Conservation (phyloP, 495 filamentous ascomycete species). For the Aspergillus funiculosus region DNA sequence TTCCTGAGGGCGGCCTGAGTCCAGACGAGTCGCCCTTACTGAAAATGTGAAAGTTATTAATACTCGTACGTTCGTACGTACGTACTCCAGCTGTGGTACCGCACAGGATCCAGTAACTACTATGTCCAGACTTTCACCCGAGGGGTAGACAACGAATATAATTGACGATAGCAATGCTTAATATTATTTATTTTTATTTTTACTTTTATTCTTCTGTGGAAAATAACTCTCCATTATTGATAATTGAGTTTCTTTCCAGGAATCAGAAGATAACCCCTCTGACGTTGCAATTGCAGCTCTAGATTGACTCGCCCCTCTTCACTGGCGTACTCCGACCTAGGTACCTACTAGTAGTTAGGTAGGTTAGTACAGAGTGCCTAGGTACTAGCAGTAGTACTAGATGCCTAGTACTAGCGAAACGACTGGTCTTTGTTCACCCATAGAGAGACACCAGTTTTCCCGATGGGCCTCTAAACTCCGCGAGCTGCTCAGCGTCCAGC, state of each 20-base stretch:
- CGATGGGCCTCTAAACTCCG: slow-evolving; percentile 14
- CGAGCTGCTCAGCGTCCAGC: slow-evolving; percentile 17
- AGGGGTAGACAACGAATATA: too few relatives aligned
- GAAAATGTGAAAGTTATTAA: slow-evolving; percentile 21
- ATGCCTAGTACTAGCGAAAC: too few relatives aligned
- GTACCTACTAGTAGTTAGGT: too few relatives aligned
- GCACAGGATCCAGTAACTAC: not conserved
- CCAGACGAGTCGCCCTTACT: slow-evolving; percentile 21
- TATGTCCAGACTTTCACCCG: too few relatives aligned
- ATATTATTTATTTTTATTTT: too few relatives aligned
- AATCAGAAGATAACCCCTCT: slow-evolving; percentile 9
- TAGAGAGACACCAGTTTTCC: slow-evolving; percentile 1
- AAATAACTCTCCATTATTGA: too few relatives aligned
- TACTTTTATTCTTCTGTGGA: too few relatives aligned
- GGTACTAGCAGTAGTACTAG: too few relatives aligned
- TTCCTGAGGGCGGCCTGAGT: slow-evolving; percentile 20
- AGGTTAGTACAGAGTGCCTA: too few relatives aligned
- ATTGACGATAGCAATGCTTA: too few relatives aligned
- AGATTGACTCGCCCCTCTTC: slow-evolving; percentile 9
- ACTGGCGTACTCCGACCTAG: too few relatives aligned
- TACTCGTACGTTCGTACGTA: not conserved
- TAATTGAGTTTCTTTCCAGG: not conserved
- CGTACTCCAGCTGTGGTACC: not conserved
- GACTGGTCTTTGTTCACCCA: slow-evolving; percentile 16
- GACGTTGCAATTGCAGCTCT: slow-evolving; percentile 15